These are phyloP conservation scores for Ogataea degrootiae DNA, from an alignment of 805 yeast species.

Conservation along the genomic window DNA sequence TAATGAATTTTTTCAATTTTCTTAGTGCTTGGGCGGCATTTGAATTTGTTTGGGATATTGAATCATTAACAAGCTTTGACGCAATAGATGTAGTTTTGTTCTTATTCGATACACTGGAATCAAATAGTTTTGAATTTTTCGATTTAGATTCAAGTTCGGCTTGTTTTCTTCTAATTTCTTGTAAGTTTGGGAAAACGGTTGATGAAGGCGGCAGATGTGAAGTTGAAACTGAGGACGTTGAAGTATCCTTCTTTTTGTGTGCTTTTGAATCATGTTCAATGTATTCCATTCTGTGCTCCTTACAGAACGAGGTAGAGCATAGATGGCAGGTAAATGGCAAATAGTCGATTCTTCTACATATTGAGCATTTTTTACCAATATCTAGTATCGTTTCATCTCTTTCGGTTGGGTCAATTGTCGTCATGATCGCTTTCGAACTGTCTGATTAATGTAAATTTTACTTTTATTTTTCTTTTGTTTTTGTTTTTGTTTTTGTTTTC, in stretches of 20 bases:
- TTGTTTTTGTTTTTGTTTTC: too few relatives aligned
- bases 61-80: conserved; percentile 3
- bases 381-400: conserved; percentile 40
- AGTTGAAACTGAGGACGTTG: conserved; percentile 3
- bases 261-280: conserved; percentile 30
- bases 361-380: conserved; percentile 52
- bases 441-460: neutral
- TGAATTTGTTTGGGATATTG: conserved; percentile 7
- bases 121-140: conserved; percentile 12
- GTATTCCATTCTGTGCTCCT: conserved; percentile 40
- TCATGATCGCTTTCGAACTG: neutral
- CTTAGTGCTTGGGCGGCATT: conserved; percentile 18
- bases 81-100: conserved; percentile 11
- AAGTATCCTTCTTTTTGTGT: neutral
- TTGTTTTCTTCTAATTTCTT: conserved; percentile 34
- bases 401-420: conserved; percentile 10
- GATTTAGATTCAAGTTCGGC: conserved; percentile 25
- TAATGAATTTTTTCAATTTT: conserved; percentile 19
- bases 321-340: conserved; percentile 50
- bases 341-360: conserved; percentile 52
- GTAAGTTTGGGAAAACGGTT: conserved; percentile 48
- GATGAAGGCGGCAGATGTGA: conserved; percentile 36
- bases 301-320: conserved; percentile 40
- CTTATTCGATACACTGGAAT: conserved; percentile 22
- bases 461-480: neutral